Evolutionary conservation across 208 protist genomes (phyloP), one percentile per base, ranked within the genome.

Genomic region (Phytomonas sp.): DNA sequence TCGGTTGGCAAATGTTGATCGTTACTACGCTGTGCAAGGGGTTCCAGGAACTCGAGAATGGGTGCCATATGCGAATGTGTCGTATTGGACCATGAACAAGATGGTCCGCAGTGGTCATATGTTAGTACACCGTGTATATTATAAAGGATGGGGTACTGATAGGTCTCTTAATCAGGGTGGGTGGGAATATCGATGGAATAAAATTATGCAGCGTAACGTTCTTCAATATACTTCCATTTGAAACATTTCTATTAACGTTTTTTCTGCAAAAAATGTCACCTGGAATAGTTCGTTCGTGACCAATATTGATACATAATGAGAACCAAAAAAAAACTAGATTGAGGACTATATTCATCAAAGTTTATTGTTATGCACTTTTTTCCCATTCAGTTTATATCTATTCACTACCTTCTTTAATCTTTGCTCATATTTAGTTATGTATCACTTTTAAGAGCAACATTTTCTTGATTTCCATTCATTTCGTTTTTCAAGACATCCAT

Each of bases 101-200:
- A 83, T 94, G 75, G 86, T 94, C 29, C 84, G 91, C 31, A 74
- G 73, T 60, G 91, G 91, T 49, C 91, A 93, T 67, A 73, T 96
- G 60, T 77, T 96, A 45, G 91, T 94, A 19, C 91, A 96, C 73
- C 87, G 91, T 40, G 88, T 94, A 23, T 86, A 96, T 63, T 93
- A 94, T 77, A 84, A 66, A 29, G 91, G 91, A 12, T 94, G 79
- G 78, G 91, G 91, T 60, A 94, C 87, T 10, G 88, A 94, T 71
- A 77, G 74, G 31, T 69, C 89, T 29, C 77, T 96, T 34, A 94
- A 92, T 30, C 72, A 82, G 66, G 91, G 91, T 36, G 91, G 91
- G 4, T 96, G 89, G 88, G 87, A 93, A 73, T 86, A 94, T 73
- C 79, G 91, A 5, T 96, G 91, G 91, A 96, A 96, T 75, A 96